Evolutionary conservation across 331 rosid species (phyloP).

Genomic region (Pyracantha coccinea): DNA sequence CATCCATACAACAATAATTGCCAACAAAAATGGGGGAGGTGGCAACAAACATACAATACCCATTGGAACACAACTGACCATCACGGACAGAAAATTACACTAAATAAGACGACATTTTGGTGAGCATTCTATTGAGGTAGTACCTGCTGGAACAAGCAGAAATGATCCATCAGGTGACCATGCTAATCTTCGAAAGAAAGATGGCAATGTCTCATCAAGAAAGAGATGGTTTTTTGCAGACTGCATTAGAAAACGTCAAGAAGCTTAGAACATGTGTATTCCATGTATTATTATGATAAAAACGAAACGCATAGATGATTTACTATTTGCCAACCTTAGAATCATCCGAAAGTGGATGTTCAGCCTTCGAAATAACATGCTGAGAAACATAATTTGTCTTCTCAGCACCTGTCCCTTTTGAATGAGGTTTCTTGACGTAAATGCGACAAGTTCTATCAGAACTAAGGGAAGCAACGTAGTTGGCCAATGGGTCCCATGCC

Average conservation of each 20-base stretch:
- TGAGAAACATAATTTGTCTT: slow-evolving; percentile 64
- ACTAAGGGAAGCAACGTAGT: slow-evolving; percentile 81
- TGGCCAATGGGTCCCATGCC: slow-evolving; percentile 87
- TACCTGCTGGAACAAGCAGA: slow-evolving; percentile 94
- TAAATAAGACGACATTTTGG: neutral
- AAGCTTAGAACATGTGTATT: slow-evolving; percentile 16
- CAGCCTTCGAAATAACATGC: slow-evolving; percentile 77
- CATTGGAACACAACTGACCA: neutral
- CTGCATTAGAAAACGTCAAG: slow-evolving; percentile 38
- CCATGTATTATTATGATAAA: neutral
- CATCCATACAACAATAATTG: neutral
- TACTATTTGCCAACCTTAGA: slow-evolving; percentile 50
- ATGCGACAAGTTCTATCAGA: slow-evolving; percentile 92
- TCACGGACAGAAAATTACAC: neutral
- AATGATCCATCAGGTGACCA: slow-evolving; percentile 99
- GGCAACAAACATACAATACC: neutral
- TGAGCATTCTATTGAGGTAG: slow-evolving; percentile 3
- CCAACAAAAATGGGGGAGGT: neutral
- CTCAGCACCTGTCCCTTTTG: slow-evolving; percentile 49
- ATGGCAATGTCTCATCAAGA: slow-evolving; percentile 87
- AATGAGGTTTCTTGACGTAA: slow-evolving; percentile 55
- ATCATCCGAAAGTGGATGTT: slow-evolving; percentile 44
- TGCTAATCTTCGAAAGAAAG: slow-evolving; percentile 88
- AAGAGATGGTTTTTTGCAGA: slow-evolving; percentile 66
- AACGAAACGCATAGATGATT: slow-evolving; percentile 7